A percentile compares a stretch with the other conserved stretches of the same genome.
Evolutionary conservation across 2,329 filamentous ascomycete genomes (phyloP).

Genomic region (Aspergillus costaricaensis): DNA sequence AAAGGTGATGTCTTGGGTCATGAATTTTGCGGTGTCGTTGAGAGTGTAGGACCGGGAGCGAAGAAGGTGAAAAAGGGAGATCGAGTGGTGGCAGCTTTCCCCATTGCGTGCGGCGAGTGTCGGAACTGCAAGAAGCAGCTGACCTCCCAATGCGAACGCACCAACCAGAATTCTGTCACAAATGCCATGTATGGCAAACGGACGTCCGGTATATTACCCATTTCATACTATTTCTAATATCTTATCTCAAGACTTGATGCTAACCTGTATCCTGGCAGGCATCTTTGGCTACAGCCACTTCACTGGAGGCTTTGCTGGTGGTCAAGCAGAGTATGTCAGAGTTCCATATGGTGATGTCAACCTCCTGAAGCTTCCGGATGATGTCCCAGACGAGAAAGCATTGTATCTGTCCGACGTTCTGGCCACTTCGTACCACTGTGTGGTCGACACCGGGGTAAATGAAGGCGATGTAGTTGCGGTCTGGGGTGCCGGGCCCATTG

Average conservation of each 20-base stretch:
- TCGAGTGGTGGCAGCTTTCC: constrained; percentile 81
- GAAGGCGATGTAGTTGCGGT: constrained; percentile 75
- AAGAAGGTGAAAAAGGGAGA: constrained; percentile 60
- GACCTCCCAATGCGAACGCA: constrained; percentile 77
- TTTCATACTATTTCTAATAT: neutral
- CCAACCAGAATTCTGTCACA: constrained; percentile 70
- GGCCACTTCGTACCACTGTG: constrained; percentile 75
- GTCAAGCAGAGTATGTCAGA: constrained; percentile 83
- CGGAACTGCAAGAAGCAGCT: constrained; percentile 78
- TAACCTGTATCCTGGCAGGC: constrained; percentile 30
- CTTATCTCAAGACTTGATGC: neutral
- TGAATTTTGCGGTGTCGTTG: constrained; percentile 56
- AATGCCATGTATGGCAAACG: constrained; percentile 77
- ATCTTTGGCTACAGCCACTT: constrained; percentile 74
- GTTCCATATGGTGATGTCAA: constrained; percentile 82
- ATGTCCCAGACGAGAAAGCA: constrained; percentile 80
- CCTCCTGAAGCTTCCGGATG: constrained; percentile 73
- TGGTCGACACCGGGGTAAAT: constrained; percentile 81
- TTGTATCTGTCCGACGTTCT: constrained; percentile 82
- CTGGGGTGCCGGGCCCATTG: constrained; percentile 85
- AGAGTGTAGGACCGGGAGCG: constrained; percentile 57
- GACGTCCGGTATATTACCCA: constrained; percentile 61
- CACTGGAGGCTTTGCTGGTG: constrained; percentile 82
- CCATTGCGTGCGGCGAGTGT: constrained; percentile 71
- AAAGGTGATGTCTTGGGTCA: constrained; percentile 69